Percentiles rank a stretch among this genome's conserved stretches.
phyloP scores from a whole-genome alignment of 768 basidiomycete species.

The Lactifluus subvellereus region DNA sequence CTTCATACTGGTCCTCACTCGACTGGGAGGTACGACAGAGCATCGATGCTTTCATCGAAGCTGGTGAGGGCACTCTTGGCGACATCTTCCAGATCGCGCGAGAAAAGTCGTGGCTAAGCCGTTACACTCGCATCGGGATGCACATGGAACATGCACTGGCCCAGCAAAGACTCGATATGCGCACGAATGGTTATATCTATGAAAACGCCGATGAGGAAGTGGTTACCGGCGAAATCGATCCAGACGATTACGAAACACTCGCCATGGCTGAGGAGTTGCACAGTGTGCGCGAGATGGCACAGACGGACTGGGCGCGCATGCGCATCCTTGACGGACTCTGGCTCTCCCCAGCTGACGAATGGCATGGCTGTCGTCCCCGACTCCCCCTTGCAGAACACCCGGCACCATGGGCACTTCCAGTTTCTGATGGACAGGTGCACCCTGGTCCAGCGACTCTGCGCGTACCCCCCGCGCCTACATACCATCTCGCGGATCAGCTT shows the following conservation, averaged over 20 bases:
- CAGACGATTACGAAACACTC: slow-evolving; percentile 29
- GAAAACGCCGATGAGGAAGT: slow-evolving; percentile 31
- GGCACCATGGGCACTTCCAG: slow-evolving; percentile 54
- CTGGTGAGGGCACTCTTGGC: slow-evolving; percentile 60
- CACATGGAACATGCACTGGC: slow-evolving; percentile 65
- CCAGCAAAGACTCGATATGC: slow-evolving; percentile 38
- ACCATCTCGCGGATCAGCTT: slow-evolving; percentile 56
- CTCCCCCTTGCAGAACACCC: slow-evolving; percentile 38
- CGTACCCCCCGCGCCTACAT: slow-evolving; percentile 55
- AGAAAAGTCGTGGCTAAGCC: slow-evolving; percentile 68
- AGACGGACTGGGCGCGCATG: slow-evolving; percentile 66
- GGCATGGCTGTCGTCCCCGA: slow-evolving; percentile 40
- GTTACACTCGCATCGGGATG: slow-evolving; percentile 57
- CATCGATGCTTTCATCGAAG: slow-evolving; percentile 66
- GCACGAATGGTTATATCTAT: slow-evolving; percentile 32
- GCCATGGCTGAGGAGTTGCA: slow-evolving; percentile 43
- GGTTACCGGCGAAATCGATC: slow-evolving; percentile 18
- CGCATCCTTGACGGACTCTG: slow-evolving; percentile 72
- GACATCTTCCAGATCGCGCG: slow-evolving; percentile 57
- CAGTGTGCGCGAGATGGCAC: slow-evolving; percentile 48
- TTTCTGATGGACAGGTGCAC: slow-evolving; percentile 33
- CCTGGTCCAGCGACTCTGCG: slow-evolving; percentile 44
- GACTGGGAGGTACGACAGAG: slow-evolving; percentile 68
- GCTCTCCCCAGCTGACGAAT: slow-evolving; percentile 68
- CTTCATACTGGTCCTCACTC: slow-evolving; percentile 27